phyloP scores from a whole-genome alignment of 441 rosid species.

The Metrosideros polymorpha region DNA sequence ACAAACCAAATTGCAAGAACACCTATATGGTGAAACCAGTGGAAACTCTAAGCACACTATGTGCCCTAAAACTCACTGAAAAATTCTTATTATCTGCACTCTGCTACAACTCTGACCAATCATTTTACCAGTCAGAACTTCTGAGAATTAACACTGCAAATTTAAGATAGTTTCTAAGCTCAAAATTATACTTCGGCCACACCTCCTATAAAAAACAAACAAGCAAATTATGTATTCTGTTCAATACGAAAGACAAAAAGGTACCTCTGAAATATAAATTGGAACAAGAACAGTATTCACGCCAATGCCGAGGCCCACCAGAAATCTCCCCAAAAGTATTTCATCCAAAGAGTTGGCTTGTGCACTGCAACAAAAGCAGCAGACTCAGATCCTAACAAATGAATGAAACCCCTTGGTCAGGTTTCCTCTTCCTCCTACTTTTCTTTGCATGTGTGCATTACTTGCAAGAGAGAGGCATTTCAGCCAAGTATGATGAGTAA shows the following conservation, averaged over 20 bases:
- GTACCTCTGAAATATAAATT: constrained; percentile 68
- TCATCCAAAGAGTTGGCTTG: constrained; percentile 69
- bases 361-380: constrained; percentile 37
- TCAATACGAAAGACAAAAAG: neutral
- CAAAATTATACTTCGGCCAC: neutral
- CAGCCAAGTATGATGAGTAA: neutral
- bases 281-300: constrained; percentile 75
- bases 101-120: neutral
- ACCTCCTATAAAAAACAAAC: neutral
- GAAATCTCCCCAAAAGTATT: constrained; percentile 68
- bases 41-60: neutral
- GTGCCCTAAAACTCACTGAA: neutral
- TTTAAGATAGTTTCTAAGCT: neutral
- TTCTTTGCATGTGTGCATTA: neutral
- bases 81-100: neutral
- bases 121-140: neutral
- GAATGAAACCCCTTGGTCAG: neutral
- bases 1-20: neutral
- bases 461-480: neutral
- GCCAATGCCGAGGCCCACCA: constrained; percentile 79
- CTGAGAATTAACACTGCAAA: neutral
- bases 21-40: neutral
- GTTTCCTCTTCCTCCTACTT: neutral
- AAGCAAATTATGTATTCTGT: neutral
- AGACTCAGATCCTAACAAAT: neutral